Evolutionary conservation across 371 early-diverging fungal species (phyloP).

Genomic region (Fennellomyces sp.): DNA sequence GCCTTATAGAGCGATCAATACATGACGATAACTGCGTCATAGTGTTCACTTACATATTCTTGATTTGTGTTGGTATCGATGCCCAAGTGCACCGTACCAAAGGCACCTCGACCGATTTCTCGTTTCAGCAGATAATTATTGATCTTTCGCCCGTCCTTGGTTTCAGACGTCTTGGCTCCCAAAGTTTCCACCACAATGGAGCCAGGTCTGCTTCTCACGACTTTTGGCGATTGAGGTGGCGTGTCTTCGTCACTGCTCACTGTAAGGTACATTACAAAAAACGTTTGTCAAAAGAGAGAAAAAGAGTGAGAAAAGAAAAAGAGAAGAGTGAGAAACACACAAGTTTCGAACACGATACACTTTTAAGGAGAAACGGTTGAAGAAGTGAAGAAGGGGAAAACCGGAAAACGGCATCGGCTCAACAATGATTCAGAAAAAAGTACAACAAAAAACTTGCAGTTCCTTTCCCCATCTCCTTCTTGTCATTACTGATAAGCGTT

Average conservation of each 20-base stretch:
- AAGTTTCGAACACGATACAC: too few relatives aligned
- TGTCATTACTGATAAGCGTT: too few relatives aligned
- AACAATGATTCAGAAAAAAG: too few relatives aligned
- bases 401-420: too few relatives aligned
- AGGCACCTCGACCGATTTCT: slow-evolving; percentile 87
- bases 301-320: too few relatives aligned
- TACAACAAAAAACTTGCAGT: too few relatives aligned
- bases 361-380: too few relatives aligned
- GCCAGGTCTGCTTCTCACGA: slow-evolving; percentile 26
- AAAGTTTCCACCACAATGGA: slow-evolving; percentile 66
- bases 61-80: slow-evolving; percentile 56
- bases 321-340: too few relatives aligned
- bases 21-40: not conserved
- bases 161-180: slow-evolving; percentile 73
- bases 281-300: too few relatives aligned
- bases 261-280: slow-evolving; percentile 2
- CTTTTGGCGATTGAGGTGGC: slow-evolving; percentile 5
- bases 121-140: slow-evolving; percentile 82
- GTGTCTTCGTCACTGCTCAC: slow-evolving; percentile 1
- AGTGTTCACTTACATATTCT: slow-evolving; percentile 56
- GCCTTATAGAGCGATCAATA: slow-evolving; percentile 53
- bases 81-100: slow-evolving; percentile 86
- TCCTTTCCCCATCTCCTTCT: too few relatives aligned
- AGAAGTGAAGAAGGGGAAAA: too few relatives aligned
- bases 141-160: slow-evolving; percentile 70